Conservation (phyloP, 768 basidiomycete species). For the Boletus coccyginus region DNA sequence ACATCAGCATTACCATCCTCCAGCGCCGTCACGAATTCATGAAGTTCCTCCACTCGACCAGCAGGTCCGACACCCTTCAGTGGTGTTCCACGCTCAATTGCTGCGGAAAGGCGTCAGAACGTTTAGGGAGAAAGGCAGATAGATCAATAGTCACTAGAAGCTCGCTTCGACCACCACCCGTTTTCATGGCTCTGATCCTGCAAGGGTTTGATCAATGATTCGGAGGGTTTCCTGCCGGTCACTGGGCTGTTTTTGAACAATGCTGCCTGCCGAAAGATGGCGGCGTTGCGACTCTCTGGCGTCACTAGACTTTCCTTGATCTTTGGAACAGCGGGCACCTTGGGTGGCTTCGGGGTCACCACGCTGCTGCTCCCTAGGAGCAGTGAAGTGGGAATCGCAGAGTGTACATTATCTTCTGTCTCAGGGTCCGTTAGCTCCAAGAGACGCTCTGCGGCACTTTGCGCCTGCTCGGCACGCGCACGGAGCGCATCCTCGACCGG, state of each 20-base stretch:
- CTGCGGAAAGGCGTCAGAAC: conserved; percentile 19
- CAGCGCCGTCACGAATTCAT: conserved; percentile 52
- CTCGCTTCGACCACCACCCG: conserved; percentile 83
- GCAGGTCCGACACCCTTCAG: conserved; percentile 37
- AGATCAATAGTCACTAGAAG: conserved; percentile 50
- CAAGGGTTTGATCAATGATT: conserved; percentile 68
- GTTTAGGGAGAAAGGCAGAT: background rate
- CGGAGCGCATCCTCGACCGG: conserved; percentile 81
- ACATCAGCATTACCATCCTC: conserved; percentile 51
- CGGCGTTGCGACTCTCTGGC: conserved; percentile 55
- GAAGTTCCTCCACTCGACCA: conserved; percentile 49
- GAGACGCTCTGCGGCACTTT: conserved; percentile 86
- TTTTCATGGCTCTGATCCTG: conserved; percentile 67
- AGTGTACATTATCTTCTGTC: conserved; percentile 51
- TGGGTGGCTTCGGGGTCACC: conserved; percentile 37
- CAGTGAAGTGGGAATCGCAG: conserved; percentile 54
- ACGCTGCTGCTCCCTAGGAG: conserved; percentile 41
- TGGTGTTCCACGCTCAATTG: conserved; percentile 47
- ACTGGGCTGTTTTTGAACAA: conserved; percentile 81
- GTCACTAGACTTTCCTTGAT: conserved; percentile 43
- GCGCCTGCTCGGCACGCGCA: conserved; percentile 88
- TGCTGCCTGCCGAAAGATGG: conserved; percentile 71
- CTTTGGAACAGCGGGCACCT: conserved; percentile 36
- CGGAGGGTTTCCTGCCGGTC: conserved; percentile 43
- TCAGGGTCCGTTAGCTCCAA: conserved; percentile 85